Conservation (phyloP, 345 rosid species). For the Lagerstroemia speciosa region DNA sequence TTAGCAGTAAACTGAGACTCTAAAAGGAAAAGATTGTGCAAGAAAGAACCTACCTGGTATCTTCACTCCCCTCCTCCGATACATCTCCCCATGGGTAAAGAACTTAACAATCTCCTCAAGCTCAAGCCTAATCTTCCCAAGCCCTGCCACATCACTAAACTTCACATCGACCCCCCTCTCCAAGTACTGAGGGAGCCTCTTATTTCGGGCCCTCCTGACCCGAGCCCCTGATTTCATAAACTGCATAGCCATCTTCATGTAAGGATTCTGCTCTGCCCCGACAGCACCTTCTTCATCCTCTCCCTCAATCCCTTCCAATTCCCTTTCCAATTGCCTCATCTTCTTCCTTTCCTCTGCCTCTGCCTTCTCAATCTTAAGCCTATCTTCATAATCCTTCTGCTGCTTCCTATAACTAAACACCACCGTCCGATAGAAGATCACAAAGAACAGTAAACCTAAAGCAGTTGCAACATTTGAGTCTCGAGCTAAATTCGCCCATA, state of each 20-base stretch:
- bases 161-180: conserved; percentile 85
- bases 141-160: conserved; percentile 89
- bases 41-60: conserved; percentile 58
- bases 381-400: conserved; percentile 85
- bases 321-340: conserved; percentile 75
- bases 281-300: conserved; percentile 41
- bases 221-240: conserved; percentile 98
- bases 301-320: conserved; percentile 57
- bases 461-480: conserved; percentile 58
- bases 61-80: conserved; percentile 80
- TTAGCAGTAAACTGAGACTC: background rate
- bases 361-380: conserved; percentile 87
- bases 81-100: conserved; percentile 95
- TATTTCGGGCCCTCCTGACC: conserved; percentile 57
- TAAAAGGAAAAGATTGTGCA: background rate
- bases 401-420: conserved; percentile 76
- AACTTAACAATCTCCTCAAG: conserved; percentile 94
- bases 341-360: conserved; percentile 90
- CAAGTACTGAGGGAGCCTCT: conserved; percentile 72
- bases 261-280: conserved; percentile 59
- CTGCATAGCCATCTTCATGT: conserved; percentile 73
- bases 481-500: conserved; percentile 63
- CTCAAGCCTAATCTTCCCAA: conserved; percentile 88
- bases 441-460: conserved; percentile 68
- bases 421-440: conserved; percentile 66